Evolutionary conservation across 1,284 basidiomycete genomes (phyloP), one percentile per base, ranked within the genome.

Genomic region (Gomphus sp.): DNA sequence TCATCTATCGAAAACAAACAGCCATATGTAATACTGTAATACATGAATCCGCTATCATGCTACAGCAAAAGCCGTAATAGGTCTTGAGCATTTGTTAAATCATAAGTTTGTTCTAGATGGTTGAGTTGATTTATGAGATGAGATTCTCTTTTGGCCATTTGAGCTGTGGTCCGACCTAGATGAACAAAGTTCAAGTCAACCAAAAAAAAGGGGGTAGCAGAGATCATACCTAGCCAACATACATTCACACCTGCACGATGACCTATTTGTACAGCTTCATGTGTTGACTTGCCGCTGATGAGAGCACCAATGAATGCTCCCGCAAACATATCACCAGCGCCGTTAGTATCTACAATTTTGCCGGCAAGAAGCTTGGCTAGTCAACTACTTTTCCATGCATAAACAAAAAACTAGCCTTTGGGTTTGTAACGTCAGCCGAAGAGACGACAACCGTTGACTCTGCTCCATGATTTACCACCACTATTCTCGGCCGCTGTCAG

Each of bases 291-390:
- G 28, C 93, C 94, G 47, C 82, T 72, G 55, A 93, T 85, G 56
- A 86, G 80, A 1, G 89, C 95, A 55, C 91, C 97, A 54, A 98
- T 72, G 78, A 98, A 95, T 52, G 93, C 97, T 63, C 97, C 97
- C n/a, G 94, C 93, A 67, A 99, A 99, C 55, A 93, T 94, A 72
- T 99, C 97, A 56, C 97, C 97, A n/a, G 97, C 97, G 56, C 93
- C 97, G 74, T 99, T 99, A 60, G 97, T 99, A 74, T 99, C 97
- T 61, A 98, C 87, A 66, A 99, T 96, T 71, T 88, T 71, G 60
- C 80, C 80, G 64, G 79, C 77, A 56, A 73, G 68, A 62, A 98
- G 77, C 54, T 81, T 76, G 60, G 12, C 16, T 12, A 14, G 25
- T 47, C 33, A 45, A 25, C 25, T 28, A 43, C 52, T 43, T 16